These are phyloP conservation scores for Metahyphopichia silvanorum DNA, from an alignment of 805 yeast genomes.

Conservation along the genomic window DNA sequence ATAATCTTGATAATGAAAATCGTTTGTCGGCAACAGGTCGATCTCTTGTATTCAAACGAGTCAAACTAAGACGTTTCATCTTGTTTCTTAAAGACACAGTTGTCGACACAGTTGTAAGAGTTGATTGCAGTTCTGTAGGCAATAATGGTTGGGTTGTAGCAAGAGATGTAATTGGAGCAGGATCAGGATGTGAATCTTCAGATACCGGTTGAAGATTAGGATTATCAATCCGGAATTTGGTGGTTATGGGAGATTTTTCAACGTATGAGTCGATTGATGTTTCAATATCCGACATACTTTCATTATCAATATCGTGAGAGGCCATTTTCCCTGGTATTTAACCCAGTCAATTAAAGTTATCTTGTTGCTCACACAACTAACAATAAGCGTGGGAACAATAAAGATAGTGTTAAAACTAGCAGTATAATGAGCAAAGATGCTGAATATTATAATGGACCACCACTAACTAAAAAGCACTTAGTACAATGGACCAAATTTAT, in stretches of 20 bases:
- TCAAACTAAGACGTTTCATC: neutral
- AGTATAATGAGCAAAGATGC: too few species aligned
- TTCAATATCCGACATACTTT: slow-evolving; percentile 1
- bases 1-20: neutral
- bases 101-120: neutral
- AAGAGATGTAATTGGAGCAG: neutral
- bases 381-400: too few species aligned
- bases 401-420: too few species aligned
- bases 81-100: neutral
- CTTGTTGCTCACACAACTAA: too few species aligned
- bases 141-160: neutral
- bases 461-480: too few species aligned
- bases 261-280: slow-evolving; percentile 14
- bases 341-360: too few species aligned
- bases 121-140: neutral
- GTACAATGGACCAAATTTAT: too few species aligned
- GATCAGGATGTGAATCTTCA: neutral
- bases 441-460: too few species aligned
- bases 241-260: slow-evolving; percentile 18
- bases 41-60: neutral
- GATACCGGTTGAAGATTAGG: slow-evolving; percentile 22
- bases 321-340: too few species aligned
- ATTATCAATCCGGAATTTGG: slow-evolving; percentile 18
- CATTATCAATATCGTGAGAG: slow-evolving; percentile 1
- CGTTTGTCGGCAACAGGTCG: neutral